Percentiles rank a stretch among this genome's conserved stretches.
These are phyloP conservation scores for Pyricularia sp. DNA, from an alignment of 2,329 filamentous ascomycete genomes.

Conservation along the genomic window DNA sequence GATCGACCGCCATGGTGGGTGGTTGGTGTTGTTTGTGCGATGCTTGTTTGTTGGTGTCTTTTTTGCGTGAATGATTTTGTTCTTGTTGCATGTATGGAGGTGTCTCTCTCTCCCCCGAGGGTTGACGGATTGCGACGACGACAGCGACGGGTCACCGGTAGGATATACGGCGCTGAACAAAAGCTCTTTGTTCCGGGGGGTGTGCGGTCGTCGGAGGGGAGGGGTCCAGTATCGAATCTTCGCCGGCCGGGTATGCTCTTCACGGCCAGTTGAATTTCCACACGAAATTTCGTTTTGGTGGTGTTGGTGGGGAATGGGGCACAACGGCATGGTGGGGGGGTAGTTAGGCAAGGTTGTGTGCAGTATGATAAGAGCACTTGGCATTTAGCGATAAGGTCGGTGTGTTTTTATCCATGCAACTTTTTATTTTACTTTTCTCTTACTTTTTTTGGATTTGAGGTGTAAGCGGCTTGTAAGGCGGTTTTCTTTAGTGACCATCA, in stretches of 20 bases:
- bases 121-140: background rate
- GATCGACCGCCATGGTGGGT: conserved; percentile 59
- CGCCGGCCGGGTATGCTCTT: conserved; percentile 15
- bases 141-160: background rate
- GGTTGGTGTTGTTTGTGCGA: background rate
- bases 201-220: conserved; percentile 7
- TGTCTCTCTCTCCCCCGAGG: background rate
- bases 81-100: background rate
- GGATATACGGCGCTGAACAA: background rate
- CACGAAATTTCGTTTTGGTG: conserved; percentile 17
- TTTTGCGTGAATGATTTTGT: background rate
- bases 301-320: conserved; percentile 27
- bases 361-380: conserved; percentile 37
- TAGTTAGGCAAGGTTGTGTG: conserved; percentile 32
- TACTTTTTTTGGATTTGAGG: conserved; percentile 7
- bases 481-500: background rate
- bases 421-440: conserved; percentile 17
- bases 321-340: background rate
- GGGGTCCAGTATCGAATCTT: conserved; percentile 15
- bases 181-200: background rate
- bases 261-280: conserved; percentile 5
- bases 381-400: conserved; percentile 8
- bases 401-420: background rate
- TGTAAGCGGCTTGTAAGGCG: background rate
- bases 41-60: background rate